These are phyloP conservation scores for Suhomyces bribrorum DNA, from an alignment of 1,139 yeast species.

Conservation along the genomic window DNA sequence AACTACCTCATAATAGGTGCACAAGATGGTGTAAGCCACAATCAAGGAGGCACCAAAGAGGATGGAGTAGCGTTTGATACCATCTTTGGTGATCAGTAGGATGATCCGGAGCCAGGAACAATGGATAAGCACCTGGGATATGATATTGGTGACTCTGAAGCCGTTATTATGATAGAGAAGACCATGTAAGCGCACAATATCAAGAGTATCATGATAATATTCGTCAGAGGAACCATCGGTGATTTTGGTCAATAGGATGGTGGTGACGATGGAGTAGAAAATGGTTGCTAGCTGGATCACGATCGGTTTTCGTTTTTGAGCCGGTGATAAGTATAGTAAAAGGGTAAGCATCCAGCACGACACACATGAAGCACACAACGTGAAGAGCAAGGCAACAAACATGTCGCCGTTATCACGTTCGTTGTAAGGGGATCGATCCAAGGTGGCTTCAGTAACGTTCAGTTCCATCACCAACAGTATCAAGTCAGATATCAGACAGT, in stretches of 20 bases:
- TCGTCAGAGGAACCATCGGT: constrained; percentile 37
- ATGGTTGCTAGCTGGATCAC: constrained; percentile 48
- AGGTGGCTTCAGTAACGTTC: constrained; percentile 3
- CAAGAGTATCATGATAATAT: constrained; percentile 39
- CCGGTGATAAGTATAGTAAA: constrained; percentile 45
- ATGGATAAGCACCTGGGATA: constrained; percentile 38
- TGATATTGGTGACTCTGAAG: constrained; percentile 31
- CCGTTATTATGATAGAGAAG: constrained; percentile 29
- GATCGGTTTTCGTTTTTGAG: constrained; percentile 47
- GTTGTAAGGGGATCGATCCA: constrained; percentile 23
- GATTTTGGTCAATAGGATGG: constrained; percentile 40
- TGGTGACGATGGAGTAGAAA: constrained; percentile 44
- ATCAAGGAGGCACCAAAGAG: constrained; percentile 23
- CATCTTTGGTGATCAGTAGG: constrained; percentile 25
- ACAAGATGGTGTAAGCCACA: constrained; percentile 21
- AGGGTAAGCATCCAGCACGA: constrained; percentile 57
- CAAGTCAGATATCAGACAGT: constrained; percentile 34
- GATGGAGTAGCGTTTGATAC: constrained; percentile 23
- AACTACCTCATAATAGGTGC: constrained; percentile 15
- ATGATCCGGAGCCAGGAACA: constrained; percentile 45
- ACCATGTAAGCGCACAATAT: constrained; percentile 35
- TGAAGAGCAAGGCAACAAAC: constrained; percentile 46
- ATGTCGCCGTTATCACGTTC: constrained; percentile 42
- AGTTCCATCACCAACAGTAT: constrained; percentile 14
- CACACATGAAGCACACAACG: constrained; percentile 42